These are phyloP conservation scores for Astragalus glycyphyllos DNA, from an alignment of 306 rosid species.

Conservation along the genomic window DNA sequence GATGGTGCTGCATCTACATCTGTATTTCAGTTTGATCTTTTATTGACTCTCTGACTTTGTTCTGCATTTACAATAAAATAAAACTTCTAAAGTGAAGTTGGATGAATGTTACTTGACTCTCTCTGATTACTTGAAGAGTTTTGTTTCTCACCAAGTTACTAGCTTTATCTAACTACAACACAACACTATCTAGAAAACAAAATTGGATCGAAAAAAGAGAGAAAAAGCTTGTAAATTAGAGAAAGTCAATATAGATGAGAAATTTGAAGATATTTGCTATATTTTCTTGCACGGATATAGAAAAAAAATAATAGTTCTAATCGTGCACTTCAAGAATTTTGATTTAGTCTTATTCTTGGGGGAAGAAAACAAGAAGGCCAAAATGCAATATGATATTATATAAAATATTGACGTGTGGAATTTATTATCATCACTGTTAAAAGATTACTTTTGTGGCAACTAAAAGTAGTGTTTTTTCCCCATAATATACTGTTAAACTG, in stretches of 20 bases:
- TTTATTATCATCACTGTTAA: background rate
- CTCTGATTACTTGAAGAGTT: background rate
- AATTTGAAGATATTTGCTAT: constrained; percentile 18
- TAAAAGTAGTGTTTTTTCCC: background rate
- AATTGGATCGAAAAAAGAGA: background rate
- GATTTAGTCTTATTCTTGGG: constrained; percentile 37
- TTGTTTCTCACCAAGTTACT: background rate
- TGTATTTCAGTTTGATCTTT: background rate
- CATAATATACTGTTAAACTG: constrained; percentile 13
- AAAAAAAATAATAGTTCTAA: background rate
- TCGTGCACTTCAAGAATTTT: constrained; percentile 46
- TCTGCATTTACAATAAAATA: background rate
- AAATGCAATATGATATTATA: constrained; percentile 33
- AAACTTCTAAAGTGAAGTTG: constrained; percentile 6
- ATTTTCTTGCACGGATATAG: constrained; percentile 27
- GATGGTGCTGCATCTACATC: too few species aligned
- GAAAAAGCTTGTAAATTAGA: background rate
- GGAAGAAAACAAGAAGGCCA: constrained; percentile 5
- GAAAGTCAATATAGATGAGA: constrained; percentile 44
- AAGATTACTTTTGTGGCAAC: constrained; percentile 37
- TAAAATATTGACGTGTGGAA: constrained; percentile 25
- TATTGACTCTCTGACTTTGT: background rate
- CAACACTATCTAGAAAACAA: constrained; percentile 7
- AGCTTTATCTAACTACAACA: background rate
- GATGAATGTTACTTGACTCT: background rate